Base-by-base conservation (phyloP, 768 basidiomycete species). In the Cubamyces sp. region DNA sequence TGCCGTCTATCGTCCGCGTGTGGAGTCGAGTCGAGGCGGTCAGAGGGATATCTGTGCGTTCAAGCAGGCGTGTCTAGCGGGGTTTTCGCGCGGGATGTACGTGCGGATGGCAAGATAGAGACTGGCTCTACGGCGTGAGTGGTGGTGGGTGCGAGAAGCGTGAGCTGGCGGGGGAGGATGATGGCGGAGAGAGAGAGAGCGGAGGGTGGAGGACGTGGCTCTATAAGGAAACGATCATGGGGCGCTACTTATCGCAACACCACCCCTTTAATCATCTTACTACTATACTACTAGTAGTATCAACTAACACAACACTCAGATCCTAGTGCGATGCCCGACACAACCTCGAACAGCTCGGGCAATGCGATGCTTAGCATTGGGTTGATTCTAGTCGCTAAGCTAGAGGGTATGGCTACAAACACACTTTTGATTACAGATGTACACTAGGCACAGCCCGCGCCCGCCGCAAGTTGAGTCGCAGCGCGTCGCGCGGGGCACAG, bases 381-480 rank as follows among this genome's bases (percentile, higher is more conserved):
- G n/a, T 37, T n/a, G 11, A 23, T 7, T n/a, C 11, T 37, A 23
- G 21, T 25, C 11, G 46, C 21, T 12, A 43, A 25, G 21, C 5
- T 28, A 34, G 25, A 23, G 12, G 30, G 37, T 64, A 64, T 37
- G 12, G 63, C 58, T 64, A 64, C 63, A 64, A 57, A 56, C 58
- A 64, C 57, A 42, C 8, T 25, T 52, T 60, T 45, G 43, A 60
- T 61, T 62, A 60, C 40, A 50, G 42, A 57, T 56, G 64, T 59
- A 65, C 61, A 65, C 40, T 55, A 62, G 57, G 64, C 61, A 67
- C 37, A 56, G 66, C 66, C 67, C 64, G 67, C 53, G 57, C 50
- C 69, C 64, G 69, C 69, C 65, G 69, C 73, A 74, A 74, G 73
- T 74, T 74, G 73, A 74, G 73, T 74, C 71, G 73, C 72, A 56